Conservation (phyloP, 140 eudicot genomes). For the Bidens hawaiensis region DNA sequence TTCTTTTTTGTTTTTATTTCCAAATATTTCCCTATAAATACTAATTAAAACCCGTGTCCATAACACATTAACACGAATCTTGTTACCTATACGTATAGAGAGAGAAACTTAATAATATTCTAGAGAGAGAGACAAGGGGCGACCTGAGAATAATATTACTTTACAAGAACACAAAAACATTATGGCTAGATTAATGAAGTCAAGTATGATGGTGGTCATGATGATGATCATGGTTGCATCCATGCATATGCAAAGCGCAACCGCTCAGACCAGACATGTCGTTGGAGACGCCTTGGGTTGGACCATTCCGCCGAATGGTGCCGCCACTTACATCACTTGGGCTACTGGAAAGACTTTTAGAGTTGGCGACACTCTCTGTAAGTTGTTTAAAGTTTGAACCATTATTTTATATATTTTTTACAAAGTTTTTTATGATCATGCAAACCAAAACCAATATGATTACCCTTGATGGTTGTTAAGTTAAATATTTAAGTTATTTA, state of each 20-base stretch:
- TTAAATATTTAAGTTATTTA: not conserved
- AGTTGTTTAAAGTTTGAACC: too few species aligned
- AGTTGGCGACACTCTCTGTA: slow-evolving; percentile 51
- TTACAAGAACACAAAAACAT: slow-evolving; percentile 25
- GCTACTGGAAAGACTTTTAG: slow-evolving; percentile 29
- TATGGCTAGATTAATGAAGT: slow-evolving; percentile 28
- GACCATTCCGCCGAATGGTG: slow-evolving; percentile 41
- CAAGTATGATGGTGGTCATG: slow-evolving; percentile 17
- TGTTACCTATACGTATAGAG: not conserved
- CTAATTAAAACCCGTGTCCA: slow-evolving; percentile 3
- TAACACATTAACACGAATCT: slow-evolving; percentile 14
- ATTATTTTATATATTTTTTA: too few species aligned
- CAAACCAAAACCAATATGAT: too few species aligned
- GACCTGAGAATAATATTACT: slow-evolving; percentile 39
- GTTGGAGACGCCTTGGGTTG: slow-evolving; percentile 51
- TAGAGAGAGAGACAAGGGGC: slow-evolving; percentile 28
- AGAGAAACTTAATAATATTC: not conserved
- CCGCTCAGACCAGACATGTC: slow-evolving; percentile 38
- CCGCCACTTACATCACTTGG: slow-evolving; percentile 38
- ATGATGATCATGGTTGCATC: slow-evolving; percentile 27
- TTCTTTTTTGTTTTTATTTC: slow-evolving; percentile 1
- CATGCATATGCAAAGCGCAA: slow-evolving; percentile 23
- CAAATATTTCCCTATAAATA: slow-evolving; percentile 22
- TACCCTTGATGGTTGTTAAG: too few species aligned
- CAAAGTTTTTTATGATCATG: too few species aligned